Conservation (phyloP, 2,329 filamentous ascomycete genomes). For the Shiraia sp. region DNA sequence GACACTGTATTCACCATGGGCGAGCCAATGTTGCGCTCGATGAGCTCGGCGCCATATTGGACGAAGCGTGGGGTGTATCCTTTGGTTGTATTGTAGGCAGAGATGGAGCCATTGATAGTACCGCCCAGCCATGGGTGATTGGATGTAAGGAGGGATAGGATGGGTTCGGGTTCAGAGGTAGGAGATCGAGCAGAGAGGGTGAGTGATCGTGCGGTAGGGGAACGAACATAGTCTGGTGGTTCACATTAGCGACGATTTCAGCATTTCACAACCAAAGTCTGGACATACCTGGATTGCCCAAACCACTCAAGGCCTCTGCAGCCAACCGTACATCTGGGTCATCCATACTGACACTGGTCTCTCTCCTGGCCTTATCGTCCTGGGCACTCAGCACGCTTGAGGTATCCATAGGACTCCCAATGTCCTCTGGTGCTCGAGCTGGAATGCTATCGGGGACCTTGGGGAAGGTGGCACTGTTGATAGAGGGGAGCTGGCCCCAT, state of each 20-base stretch:
- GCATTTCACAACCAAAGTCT: conserved; percentile 3
- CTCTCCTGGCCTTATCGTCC: conserved; percentile 38
- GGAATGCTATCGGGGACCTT: conserved; percentile 35
- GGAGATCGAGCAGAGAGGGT: conserved; percentile 39
- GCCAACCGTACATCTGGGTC: conserved; percentile 55
- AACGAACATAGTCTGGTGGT: conserved; percentile 49
- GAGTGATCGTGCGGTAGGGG: conserved; percentile 40
- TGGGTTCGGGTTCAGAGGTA: conserved; percentile 69
- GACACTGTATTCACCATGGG: conserved; percentile 87
- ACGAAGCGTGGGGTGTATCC: conserved; percentile 86
- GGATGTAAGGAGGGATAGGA: conserved; percentile 83
- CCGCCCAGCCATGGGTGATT: conserved; percentile 84
- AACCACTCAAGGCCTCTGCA: conserved; percentile 54
- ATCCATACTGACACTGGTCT: conserved; percentile 52
- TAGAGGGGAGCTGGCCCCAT: conserved; percentile 32
- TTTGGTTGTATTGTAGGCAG: conserved; percentile 84
- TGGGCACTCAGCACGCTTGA: conserved; percentile 50
- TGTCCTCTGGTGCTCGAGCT: conserved; percentile 30
- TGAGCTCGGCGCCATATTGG: conserved; percentile 84
- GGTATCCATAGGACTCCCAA: conserved; percentile 50
- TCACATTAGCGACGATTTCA: conserved; percentile 17
- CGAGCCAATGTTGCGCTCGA: conserved; percentile 81
- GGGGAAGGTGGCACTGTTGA: conserved; percentile 35
- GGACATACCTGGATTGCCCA: conserved; percentile 54
- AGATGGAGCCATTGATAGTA: conserved; percentile 81